Percentiles rank a stretch among this genome's conserved stretches.
Evolutionary conservation across 2,329 filamentous ascomycete species (phyloP).

Genomic region (Fusarium citri): DNA sequence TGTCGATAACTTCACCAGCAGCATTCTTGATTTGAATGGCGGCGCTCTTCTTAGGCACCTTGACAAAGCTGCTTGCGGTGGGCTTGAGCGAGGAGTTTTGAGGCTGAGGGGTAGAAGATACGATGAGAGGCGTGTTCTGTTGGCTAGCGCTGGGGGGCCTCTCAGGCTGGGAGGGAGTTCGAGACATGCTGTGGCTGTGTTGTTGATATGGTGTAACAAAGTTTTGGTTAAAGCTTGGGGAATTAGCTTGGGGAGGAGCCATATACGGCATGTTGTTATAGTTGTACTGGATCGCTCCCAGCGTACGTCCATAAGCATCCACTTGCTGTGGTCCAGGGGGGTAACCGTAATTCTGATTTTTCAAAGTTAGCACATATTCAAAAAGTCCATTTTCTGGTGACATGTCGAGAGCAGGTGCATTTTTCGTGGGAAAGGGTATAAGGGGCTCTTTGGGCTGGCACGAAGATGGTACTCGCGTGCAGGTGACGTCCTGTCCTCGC

Average conservation of each 20-base stretch:
- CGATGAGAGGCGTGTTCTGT: constrained; percentile 66
- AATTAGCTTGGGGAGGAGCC: constrained; percentile 57
- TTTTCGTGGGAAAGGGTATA: constrained; percentile 20
- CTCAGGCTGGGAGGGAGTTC: constrained; percentile 83
- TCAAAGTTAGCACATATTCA: constrained; percentile 78
- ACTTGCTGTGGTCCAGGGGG: constrained; percentile 54
- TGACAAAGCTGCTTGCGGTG: constrained; percentile 60
- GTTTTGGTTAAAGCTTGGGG: constrained; percentile 63
- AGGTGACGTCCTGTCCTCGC: constrained; percentile 44
- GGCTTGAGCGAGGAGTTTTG: constrained; percentile 69
- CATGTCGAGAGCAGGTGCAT: constrained; percentile 63
- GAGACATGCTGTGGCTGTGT: constrained; percentile 80
- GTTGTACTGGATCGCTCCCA: constrained; percentile 54
- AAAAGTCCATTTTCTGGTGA: constrained; percentile 77
- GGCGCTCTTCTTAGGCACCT: constrained; percentile 71
- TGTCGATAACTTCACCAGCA: constrained; percentile 80
- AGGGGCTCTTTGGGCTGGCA: constrained; percentile 24
- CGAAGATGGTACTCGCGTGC: constrained; percentile 38
- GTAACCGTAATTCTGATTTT: constrained; percentile 73
- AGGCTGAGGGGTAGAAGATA: constrained; percentile 72
- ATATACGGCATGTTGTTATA: constrained; percentile 65
- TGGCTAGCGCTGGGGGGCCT: constrained; percentile 75
- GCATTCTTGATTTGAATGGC: constrained; percentile 88
- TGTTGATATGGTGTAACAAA: constrained; percentile 58
- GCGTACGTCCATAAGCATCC: constrained; percentile 55